Evolutionary conservation across 2,329 filamentous ascomycete genomes (phyloP).

Genomic region (Fusarium sp.): DNA sequence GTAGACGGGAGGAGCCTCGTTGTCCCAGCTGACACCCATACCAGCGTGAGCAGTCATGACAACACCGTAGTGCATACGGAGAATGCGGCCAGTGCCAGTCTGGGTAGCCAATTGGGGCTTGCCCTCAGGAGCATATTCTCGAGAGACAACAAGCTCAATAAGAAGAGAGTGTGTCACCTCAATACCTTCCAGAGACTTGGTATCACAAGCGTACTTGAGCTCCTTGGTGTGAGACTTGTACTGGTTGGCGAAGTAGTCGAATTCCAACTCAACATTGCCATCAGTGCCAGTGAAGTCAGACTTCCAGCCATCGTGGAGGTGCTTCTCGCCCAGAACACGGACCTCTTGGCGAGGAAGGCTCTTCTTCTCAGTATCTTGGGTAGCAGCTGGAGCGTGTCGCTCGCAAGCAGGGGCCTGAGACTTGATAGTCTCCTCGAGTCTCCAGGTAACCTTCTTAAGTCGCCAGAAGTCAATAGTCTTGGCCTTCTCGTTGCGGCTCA

Average conservation of each 20-base stretch:
- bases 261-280: slow-evolving; percentile 79
- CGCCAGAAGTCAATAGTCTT: slow-evolving; percentile 85
- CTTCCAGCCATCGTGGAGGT: slow-evolving; percentile 92
- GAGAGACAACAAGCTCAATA: slow-evolving; percentile 92
- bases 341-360: slow-evolving; percentile 79
- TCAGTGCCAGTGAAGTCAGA: slow-evolving; percentile 66
- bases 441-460: slow-evolving; percentile 91
- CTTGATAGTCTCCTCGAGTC: slow-evolving; percentile 87
- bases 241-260: slow-evolving; percentile 68
- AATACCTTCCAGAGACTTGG: slow-evolving; percentile 78
- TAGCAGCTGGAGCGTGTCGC: slow-evolving; percentile 71
- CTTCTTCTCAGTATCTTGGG: slow-evolving; percentile 59
- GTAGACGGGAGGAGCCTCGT: slow-evolving; percentile 93
- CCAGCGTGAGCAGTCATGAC: slow-evolving; percentile 85
- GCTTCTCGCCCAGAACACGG: slow-evolving; percentile 81
- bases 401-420: slow-evolving; percentile 82
- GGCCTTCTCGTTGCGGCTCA: slow-evolving; percentile 73
- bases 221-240: slow-evolving; percentile 60
- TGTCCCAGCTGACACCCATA: slow-evolving; percentile 95
- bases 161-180: slow-evolving; percentile 86
- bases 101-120: slow-evolving; percentile 77
- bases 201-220: slow-evolving; percentile 78
- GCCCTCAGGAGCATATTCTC: slow-evolving; percentile 83
- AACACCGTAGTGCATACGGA: slow-evolving; percentile 91
- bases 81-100: slow-evolving; percentile 88